Base-by-base conservation (phyloP, 73 alveolate genomes). In the Stentor roeselii region DNA sequence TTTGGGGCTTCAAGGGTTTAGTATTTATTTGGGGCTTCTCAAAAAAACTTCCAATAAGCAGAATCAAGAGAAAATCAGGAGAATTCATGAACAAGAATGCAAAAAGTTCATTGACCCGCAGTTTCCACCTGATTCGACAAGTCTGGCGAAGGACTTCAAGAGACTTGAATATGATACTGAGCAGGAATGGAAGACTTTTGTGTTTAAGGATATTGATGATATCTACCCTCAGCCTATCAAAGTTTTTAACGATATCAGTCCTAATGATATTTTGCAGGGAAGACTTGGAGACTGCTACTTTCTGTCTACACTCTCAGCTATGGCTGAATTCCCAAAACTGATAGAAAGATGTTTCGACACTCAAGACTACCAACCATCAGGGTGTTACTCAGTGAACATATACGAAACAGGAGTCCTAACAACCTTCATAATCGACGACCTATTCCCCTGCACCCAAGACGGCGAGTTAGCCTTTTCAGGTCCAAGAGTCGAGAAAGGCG, bases 341-440 rank as follows among this genome's bases (percentile, higher is more conserved):
- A 87, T 94, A 59, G 86, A 85, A 60, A 84, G 84, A 2, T 74
- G 89, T 6, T 92, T 90, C 82, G 89, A 83, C 36, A 87, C 90
- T 76, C 91, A 88, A 75, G 97, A 95, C 31, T 74, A 76, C 74
- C 91, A 94, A 74, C 84, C 86, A 32, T 94, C 92, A 36, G 98
- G 98, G 35, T 76, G 87, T 58, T 97, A 97, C 88, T 95, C 97
- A 35, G 98, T 96, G 42, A 91, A 84, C 75, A 75, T 92, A 39
- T 91, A 82, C 82, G 80, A 95, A 36, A 87, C 89, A 77, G 99
- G 99, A 1, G 86, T 82, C 21, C 90, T 94, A 95, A 83, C 83
- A 36, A 86, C 87, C 0, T 88, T 95, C n/a, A 87, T 90, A 34
- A 84, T 97, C 6, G 99, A 97, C 87, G 99, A 97, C 86, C 83